Evolutionary conservation across 495 filamentous ascomycete species (phyloP).

Genomic region (Jackrogersella multiformis): DNA sequence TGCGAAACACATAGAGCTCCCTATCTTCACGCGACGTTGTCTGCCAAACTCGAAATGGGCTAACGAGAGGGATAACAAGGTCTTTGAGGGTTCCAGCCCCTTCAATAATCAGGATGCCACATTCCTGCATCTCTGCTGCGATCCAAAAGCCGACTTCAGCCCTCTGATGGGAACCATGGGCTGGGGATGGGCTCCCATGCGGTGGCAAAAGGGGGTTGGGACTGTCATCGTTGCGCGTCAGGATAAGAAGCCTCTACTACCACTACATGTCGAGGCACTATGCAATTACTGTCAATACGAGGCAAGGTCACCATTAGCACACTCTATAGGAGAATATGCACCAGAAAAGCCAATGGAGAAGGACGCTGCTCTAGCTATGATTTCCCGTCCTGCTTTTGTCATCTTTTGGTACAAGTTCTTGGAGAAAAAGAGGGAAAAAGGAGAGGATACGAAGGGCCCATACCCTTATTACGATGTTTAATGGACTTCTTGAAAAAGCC

Average conservation of each 20-base stretch:
- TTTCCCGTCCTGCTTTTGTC: slow-evolving; percentile 26
- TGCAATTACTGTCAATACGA: slow-evolving; percentile 27
- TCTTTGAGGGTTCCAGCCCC: slow-evolving; percentile 3
- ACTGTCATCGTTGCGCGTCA: slow-evolving; percentile 31
- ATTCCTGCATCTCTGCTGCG: slow-evolving; percentile 29
- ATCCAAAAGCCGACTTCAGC: slow-evolving; percentile 15
- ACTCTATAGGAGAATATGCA: slow-evolving; percentile 16
- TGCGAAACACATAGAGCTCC: slow-evolving; percentile 23
- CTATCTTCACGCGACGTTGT: slow-evolving; percentile 16
- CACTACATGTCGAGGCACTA: slow-evolving; percentile 26
- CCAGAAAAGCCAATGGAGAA: slow-evolving; percentile 31
- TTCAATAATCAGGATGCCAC: slow-evolving; percentile 32
- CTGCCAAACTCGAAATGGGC: slow-evolving; percentile 15
- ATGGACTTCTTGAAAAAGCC: not conserved
- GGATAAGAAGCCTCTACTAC: slow-evolving; percentile 31
- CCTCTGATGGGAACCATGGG: not conserved
- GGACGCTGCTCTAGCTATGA: slow-evolving; percentile 23
- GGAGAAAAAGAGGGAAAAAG: slow-evolving; percentile 9
- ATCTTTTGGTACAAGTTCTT: slow-evolving; percentile 18
- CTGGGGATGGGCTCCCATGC: slow-evolving; percentile 1
- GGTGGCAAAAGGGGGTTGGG: slow-evolving; percentile 30
- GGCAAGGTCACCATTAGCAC: not conserved
- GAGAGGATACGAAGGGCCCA: slow-evolving; percentile 2
- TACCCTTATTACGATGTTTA: slow-evolving; percentile 27
- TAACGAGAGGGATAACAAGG: slow-evolving; percentile 4